A percentile compares a stretch with the other conserved stretches of the same genome.
These are phyloP conservation scores for Poa annua DNA, from an alignment of 176 grass and related monocot species.

Conservation along the genomic window DNA sequence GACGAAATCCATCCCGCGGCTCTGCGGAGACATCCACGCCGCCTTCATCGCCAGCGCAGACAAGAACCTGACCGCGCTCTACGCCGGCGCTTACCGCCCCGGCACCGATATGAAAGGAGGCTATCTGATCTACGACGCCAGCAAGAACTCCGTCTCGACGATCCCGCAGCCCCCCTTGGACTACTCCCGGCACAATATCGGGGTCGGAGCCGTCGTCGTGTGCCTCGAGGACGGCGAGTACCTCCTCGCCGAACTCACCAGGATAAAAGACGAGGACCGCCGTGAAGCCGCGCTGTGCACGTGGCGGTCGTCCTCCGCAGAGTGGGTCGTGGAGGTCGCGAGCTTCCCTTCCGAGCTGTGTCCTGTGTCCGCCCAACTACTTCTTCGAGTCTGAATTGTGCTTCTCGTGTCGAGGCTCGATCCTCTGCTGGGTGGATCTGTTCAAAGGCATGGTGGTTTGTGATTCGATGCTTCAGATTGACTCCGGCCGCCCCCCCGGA, in stretches of 20 bases:
- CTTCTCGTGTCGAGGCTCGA: not conserved
- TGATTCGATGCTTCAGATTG: too few species aligned
- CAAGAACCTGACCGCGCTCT: conserved; percentile 21
- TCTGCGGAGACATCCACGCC: not conserved
- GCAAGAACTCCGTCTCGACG: not conserved
- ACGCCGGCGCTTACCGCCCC: not conserved
- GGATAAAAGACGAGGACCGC: not conserved
- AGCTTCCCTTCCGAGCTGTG: not conserved
- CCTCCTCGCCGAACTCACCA: not conserved
- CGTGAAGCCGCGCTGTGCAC: not conserved
- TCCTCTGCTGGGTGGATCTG: conserved; percentile 31
- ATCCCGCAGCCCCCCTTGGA: not conserved
- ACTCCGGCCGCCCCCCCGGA: not conserved
- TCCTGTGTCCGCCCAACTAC: not conserved
- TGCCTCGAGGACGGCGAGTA: not conserved
- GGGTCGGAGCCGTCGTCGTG: not conserved
- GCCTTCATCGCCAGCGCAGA: not conserved
- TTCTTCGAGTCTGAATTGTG: not conserved
- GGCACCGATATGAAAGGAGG: not conserved
- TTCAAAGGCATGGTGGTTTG: not conserved
- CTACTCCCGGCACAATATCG: not conserved
- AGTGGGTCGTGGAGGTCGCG: conserved; percentile 13
- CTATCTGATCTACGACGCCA: not conserved
- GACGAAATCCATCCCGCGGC: not conserved
- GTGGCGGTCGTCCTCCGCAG: not conserved